Base-by-base conservation (phyloP, 345 rosid genomes). In the Citrus glauca region DNA sequence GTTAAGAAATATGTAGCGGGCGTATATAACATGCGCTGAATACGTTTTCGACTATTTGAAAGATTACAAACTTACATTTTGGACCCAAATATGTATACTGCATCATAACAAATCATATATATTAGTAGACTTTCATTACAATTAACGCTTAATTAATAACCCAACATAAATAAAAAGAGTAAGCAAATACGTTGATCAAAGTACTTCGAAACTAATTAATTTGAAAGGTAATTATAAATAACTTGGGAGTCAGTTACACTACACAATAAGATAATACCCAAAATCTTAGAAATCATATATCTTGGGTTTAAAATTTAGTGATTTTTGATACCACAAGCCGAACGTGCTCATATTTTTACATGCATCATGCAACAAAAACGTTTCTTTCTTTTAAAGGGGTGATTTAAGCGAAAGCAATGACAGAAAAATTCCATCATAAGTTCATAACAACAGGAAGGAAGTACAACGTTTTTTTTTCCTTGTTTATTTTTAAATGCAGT, bases 141-240 rank as follows among this genome's bases (percentile, higher is more conserved):
- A 45, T 45, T 0, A 45, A 45, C 14, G 50, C 50, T 13, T 13
- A 45, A 45, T 0, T 45, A 45, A 3, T 45, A 17, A 16, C 56
- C 20, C 56, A 0, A 50, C 17, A 16, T 0, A 50, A 1, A 0
- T 1, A 4, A 16, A 16, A 50, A 17, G 7, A 1, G 57, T 1
- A 19, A 53, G 22, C 0, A 17, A 17, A 19, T 53, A 53, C 1
- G 22, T 53, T 53, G 57, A 53, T 53, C 20, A 17, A 2, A 53
- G 57, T 53, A 17, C 0, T 5, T 53, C 8, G 22, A 53, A 53
- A 17, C 57, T 53, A 45, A 13, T 3, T 45, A 45, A 11, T 45
- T 13, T 45, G 50, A 11, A 45, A 13, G 50, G 50, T 13, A 45
- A 45, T 13, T 45, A 17, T 53, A 53, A 53, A 53, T 53, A 5